Evolutionary conservation across 2,329 filamentous ascomycete species (phyloP).

Genomic region (Ilyonectria sp.): DNA sequence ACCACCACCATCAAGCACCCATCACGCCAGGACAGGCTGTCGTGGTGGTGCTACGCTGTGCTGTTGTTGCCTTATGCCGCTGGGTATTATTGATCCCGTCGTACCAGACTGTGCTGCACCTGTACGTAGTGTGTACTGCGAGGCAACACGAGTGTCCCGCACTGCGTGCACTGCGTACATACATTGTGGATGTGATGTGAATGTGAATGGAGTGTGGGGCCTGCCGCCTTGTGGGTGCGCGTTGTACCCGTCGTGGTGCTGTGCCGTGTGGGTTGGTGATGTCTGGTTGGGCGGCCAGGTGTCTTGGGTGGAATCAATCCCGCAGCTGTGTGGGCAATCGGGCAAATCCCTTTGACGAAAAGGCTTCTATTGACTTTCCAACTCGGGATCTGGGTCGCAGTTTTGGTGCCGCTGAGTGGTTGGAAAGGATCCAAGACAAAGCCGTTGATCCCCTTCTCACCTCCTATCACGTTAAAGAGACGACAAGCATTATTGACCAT

Average conservation of each 20-base stretch:
- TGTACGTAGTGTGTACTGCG: background rate
- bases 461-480: slow-evolving; percentile 20
- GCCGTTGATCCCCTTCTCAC: background rate
- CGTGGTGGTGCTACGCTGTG: slow-evolving; percentile 7
- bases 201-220: background rate
- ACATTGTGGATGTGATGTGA: too few species aligned
- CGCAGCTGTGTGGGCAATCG: background rate
- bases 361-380: slow-evolving; percentile 14
- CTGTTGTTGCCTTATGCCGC: background rate
- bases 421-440: slow-evolving; percentile 2
- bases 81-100: background rate
- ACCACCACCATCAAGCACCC: background rate
- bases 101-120: slow-evolving; percentile 2
- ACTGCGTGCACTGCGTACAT: background rate
- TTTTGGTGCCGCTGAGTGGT: slow-evolving; percentile 23
- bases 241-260: background rate
- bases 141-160: background rate
- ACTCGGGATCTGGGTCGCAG: slow-evolving; percentile 1
- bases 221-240: background rate
- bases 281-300: slow-evolving; percentile 18
- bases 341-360: slow-evolving; percentile 21
- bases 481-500: slow-evolving; percentile 6
- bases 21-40: slow-evolving; percentile 1
- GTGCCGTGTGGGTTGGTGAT: slow-evolving; percentile 15
- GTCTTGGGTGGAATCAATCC: slow-evolving; percentile 10